Base-by-base conservation (phyloP, 306 rosid species). In the Citrullus colocynthis region DNA sequence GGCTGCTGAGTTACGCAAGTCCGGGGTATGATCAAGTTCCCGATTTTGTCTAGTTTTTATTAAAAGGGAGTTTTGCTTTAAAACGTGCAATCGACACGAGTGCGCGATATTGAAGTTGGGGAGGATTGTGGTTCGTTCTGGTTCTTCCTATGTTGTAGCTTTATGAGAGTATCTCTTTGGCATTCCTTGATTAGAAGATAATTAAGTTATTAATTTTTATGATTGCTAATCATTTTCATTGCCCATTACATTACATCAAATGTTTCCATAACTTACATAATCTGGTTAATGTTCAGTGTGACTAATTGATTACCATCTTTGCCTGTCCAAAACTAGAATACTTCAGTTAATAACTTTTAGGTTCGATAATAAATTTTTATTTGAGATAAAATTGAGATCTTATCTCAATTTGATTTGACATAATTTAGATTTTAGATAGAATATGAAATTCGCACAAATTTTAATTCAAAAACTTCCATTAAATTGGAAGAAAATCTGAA, bases 1-100 rank as follows among this genome's bases (percentile, higher is more conserved):
- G 70, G 86, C 87, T 21, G 81, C 88, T 3, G 99, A 95, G 66
- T 81, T 92, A 87, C 97, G 99, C 18, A 92, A 89, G 80, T 73
- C 84, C 51, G 84, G 85, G 42, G 63, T 85, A 75, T 89, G 87
- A 91, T 24, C 44, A 5, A 5, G 37, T 37, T 72, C 28, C 41
- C 44, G 34, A 51, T 87, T 78, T 64, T 75, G 70, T 72, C 41
- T 34, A 78, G 16, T 62, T 66, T 61, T 84, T 74, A 86, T 78
- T 77, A 76, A 79, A 85, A 78, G 84, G 79, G 74, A 63, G 20
- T 5, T 59, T 63, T 18, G 51, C 17, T 28, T 72, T 7, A 15
- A 45, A 71, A 21, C 41, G 13, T 44, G 12, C 5, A 17, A 45
- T 70, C 10, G 4, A 41, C 74, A 66, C 74, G 41, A 52, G 44